phyloP scores from a whole-genome alignment of 2,329 filamentous ascomycete genomes.

The Penicillium thymicola region DNA sequence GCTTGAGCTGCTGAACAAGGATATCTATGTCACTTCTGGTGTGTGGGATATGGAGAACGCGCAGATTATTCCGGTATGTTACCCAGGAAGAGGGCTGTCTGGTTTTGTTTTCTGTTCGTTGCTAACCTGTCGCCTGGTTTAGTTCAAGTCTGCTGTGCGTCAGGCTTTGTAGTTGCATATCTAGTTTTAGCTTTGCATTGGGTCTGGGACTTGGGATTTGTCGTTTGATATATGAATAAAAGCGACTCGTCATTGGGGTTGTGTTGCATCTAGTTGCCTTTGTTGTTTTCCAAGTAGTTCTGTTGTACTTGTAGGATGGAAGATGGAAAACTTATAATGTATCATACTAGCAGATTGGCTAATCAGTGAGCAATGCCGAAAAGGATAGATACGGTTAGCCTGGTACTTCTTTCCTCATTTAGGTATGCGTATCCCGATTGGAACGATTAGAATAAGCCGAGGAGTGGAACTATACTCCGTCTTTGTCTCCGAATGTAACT shows the following conservation, averaged over 20 bases:
- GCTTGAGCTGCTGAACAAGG: constrained; percentile 61
- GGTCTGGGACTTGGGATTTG: not conserved
- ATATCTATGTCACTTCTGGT: constrained; percentile 67
- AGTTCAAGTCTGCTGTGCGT: constrained; percentile 36
- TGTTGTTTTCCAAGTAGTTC: not conserved
- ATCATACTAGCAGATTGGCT: no score
- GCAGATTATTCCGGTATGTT: constrained; percentile 40
- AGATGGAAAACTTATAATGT: not conserved
- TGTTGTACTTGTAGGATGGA: not conserved
- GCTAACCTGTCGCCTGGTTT: constrained; percentile 9
- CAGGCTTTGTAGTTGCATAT: constrained; percentile 13
- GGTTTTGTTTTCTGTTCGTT: not conserved
- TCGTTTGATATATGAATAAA: not conserved
- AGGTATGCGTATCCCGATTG: not conserved
- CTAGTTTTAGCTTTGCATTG: not conserved
- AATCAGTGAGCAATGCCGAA: not conserved
- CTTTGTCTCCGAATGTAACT: not conserved
- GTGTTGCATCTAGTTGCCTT: not conserved
- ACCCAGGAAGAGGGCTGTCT: not conserved
- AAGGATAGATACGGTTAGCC: not conserved
- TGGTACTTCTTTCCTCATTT: not conserved
- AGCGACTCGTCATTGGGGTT: not conserved
- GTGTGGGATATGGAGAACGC: constrained; percentile 78
- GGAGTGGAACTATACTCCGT: not conserved
- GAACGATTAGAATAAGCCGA: not conserved